Evolutionary conservation across 2,329 filamentous ascomycete genomes (phyloP).

Genomic region (Cylindrodendrum hubeiense): DNA sequence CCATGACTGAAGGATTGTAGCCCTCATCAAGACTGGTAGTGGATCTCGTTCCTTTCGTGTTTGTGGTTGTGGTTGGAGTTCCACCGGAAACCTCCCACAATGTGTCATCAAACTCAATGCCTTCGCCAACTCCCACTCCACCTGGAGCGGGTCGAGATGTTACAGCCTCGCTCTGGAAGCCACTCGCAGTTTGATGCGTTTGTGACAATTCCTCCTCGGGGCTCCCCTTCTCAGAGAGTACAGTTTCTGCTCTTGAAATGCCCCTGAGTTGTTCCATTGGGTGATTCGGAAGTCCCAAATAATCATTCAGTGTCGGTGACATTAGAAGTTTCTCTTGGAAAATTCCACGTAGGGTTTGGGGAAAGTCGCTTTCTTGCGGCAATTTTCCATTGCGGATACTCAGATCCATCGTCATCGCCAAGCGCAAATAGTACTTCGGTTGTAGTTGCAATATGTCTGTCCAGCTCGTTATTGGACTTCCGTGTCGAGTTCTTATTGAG

Average conservation of each 20-base stretch:
- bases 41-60: neutral
- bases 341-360: conserved; percentile 23
- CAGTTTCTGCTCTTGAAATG: neutral
- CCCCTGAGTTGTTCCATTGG: neutral
- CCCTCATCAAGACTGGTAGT: neutral
- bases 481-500: neutral
- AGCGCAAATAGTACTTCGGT: conserved; percentile 36
- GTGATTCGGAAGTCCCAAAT: neutral
- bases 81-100: neutral
- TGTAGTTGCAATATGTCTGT: conserved; percentile 33
- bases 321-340: conserved; percentile 11
- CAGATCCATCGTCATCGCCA: conserved; percentile 42
- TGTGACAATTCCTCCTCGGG: neutral
- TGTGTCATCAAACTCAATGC: neutral
- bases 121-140: neutral
- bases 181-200: neutral
- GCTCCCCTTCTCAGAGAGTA: neutral
- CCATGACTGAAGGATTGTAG: neutral
- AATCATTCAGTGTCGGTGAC: neutral
- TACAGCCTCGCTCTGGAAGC: neutral
- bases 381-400: conserved; percentile 41
- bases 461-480: conserved; percentile 22
- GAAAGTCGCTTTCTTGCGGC: conserved; percentile 41
- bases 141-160: too few species aligned
- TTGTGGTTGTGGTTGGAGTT: neutral